Evolutionary conservation across 2,329 filamentous ascomycete species (phyloP).

Genomic region (Fonsecaea multimorphosa): DNA sequence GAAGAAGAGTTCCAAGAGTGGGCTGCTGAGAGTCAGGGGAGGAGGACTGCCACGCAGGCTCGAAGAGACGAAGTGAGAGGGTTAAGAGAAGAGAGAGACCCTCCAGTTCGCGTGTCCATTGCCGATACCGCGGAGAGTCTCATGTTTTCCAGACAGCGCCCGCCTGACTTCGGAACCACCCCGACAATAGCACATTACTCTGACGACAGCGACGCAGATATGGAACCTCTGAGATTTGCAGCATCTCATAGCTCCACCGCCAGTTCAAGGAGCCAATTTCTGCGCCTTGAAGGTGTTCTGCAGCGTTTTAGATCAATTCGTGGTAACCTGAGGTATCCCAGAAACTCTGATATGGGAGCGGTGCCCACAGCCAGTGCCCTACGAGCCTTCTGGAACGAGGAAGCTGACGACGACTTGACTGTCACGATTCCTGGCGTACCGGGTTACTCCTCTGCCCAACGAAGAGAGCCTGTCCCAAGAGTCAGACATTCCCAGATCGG

Average conservation of each 20-base stretch:
- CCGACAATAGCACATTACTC: not conserved
- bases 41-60: slow-evolving; percentile 22
- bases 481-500: slow-evolving; percentile 8
- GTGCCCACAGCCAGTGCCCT: slow-evolving; percentile 33
- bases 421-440: not conserved
- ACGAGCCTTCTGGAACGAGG: slow-evolving; percentile 30
- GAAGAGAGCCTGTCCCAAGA: slow-evolving; percentile 2
- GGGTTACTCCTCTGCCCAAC: not conserved
- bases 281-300: slow-evolving; percentile 30
- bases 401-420: slow-evolving; percentile 9
- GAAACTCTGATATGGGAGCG: slow-evolving; percentile 25
- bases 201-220: slow-evolving; percentile 32
- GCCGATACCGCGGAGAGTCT: not conserved
- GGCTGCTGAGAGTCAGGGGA: slow-evolving; percentile 11
- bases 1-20: slow-evolving; percentile 18
- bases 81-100: not conserved
- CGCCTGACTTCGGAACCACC: not conserved
- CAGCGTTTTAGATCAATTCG: slow-evolving; percentile 31
- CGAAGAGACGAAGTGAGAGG: slow-evolving; percentile 13
- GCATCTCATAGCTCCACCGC: slow-evolving; percentile 17
- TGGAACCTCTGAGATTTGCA: slow-evolving; percentile 23
- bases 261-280: slow-evolving; percentile 20
- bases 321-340: slow-evolving; percentile 21
- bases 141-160: not conserved
- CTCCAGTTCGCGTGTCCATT: slow-evolving; percentile 18